Base-by-base conservation (phyloP, 2,329 filamentous ascomycete species). In the Botrytis squamosa region DNA sequence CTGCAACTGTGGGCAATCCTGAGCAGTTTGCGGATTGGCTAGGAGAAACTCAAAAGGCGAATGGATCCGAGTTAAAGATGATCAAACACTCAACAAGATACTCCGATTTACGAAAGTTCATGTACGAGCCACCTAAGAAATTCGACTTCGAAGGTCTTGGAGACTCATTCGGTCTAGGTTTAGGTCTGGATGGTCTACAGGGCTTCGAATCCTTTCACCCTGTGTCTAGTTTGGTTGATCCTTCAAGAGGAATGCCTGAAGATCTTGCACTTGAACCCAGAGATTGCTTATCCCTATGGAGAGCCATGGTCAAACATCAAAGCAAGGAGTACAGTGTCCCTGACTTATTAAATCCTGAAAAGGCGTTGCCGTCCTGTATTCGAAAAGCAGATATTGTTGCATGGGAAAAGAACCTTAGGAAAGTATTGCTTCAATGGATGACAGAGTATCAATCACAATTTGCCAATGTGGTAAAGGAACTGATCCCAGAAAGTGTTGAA, bases 1-100 rank as follows among this genome's bases (percentile, higher is more conserved):
- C 92, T 1, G 93, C 92, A 1, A 95, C 93, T 0, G 90, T 95
- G 22, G 92, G 92, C 6, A 95, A 95, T 76, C 91, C 92, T 0
- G 81, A 86, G 2, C 88, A 92, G 77, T 94, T 95, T 82, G 88
- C 85, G 71, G 84, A 86, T 42, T 95, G 92, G 92, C 85, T 95
- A 0, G 83, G 84, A 1, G 85, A 85, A 4, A 90, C 91, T 0
- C 91, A 94, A 77, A 86, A 85, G 73, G 85, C 86, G 1, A 90
- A 90, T 74, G 90, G 91, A 0, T 86, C 87, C 59, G 85, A 91
- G 0, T 80, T 95, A 22, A 88, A 87, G 36, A 92, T 92, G 86
- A 88, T 95, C 20, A 84, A 90, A 62, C 91, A 95, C 78, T 84
- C 84, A 1, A 87, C 90, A 52, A 86, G 93, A 66, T 95, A 94